phyloP scores from a whole-genome alignment of 2,329 filamentous ascomycete genomes.

The Calonectria henricotiae region DNA sequence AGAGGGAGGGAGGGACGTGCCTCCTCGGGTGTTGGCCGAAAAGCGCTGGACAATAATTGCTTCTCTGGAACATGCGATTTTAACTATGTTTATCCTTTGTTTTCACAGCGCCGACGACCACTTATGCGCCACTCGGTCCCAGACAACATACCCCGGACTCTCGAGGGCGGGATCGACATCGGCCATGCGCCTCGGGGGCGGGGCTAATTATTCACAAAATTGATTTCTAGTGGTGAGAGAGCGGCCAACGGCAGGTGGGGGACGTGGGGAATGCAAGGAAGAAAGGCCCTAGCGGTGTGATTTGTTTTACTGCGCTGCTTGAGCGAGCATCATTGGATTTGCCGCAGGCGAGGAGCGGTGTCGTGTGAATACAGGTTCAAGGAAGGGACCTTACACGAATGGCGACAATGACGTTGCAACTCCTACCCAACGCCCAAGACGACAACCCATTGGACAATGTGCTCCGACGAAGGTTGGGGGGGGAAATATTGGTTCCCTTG shows the following conservation, averaged over 20 bases:
- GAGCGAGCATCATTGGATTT: slow-evolving; percentile 4
- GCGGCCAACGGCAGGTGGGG: slow-evolving; percentile 45
- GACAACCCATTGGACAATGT: slow-evolving; percentile 23
- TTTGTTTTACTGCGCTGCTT: slow-evolving; percentile 47
- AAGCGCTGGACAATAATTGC: slow-evolving; percentile 15
- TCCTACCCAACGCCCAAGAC: slow-evolving; percentile 17
- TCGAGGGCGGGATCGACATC: slow-evolving; percentile 41
- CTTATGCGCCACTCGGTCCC: slow-evolving; percentile 1
- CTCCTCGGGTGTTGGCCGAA: slow-evolving; percentile 50
- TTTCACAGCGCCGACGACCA: slow-evolving; percentile 11
- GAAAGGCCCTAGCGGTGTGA: slow-evolving; percentile 43
- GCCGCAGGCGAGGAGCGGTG: slow-evolving; percentile 3
- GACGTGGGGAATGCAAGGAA: slow-evolving; percentile 45
- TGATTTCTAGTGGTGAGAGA: slow-evolving; percentile 41
- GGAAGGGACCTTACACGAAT: slow-evolving; percentile 34
- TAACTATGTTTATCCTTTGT: slow-evolving; percentile 24
- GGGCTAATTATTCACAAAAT: slow-evolving; percentile 45
- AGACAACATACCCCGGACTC: slow-evolving; percentile 46
- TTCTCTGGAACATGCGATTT: slow-evolving; percentile 27
- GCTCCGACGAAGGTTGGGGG: not conserved
- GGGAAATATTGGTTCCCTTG: slow-evolving; percentile 2
- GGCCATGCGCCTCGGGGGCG: slow-evolving; percentile 42
- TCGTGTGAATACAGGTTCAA: slow-evolving; percentile 24
- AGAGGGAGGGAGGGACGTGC: slow-evolving; percentile 29
- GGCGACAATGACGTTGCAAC: slow-evolving; percentile 42